Base-by-base conservation (phyloP, 2,329 filamentous ascomycete species). In the Alternaria conjuncta region DNA sequence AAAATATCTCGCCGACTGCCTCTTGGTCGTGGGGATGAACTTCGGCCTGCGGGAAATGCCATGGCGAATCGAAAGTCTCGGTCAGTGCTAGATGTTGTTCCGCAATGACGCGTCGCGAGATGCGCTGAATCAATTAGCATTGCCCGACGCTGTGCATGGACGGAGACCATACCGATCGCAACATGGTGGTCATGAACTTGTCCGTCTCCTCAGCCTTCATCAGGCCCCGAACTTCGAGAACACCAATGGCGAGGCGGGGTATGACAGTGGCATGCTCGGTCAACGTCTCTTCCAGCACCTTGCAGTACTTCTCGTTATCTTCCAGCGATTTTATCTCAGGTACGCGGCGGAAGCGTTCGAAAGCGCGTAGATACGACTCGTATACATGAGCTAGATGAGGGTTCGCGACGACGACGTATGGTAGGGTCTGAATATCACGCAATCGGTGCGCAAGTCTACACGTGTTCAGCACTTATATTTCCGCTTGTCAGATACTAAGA, bases 381-480 rank as follows among this genome's bases (percentile, higher is more conserved):
- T 99, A 99, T 32, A 98, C 96, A 69, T 96, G 90, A 77, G 92
- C 93, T 66, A 99, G 92, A 79, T 99, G 93, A 7, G 89, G 89
- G 75, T 99, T 99, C n/a, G 92, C 94, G 51, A 98, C 93, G 58
- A 98, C 95, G 41, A 96, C 92, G 78, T 97, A 99, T 18, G 96
- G 96, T 44, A 99, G 86, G 67, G 92, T 94, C 80, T 99, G 96
- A 88, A 99, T 98, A 79, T 99, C 95, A 63, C 96, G 93, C 67
- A 99, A 90, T 32, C 96, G 92, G 81, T 99, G 96, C 18, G 95
- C 93, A 70, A 98, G 88, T 71, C 93, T 95, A 56, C 20, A 20
- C 10, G 20, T 69, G 41, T 54, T 75, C 58, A 75, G 70, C 47
- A 65, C 32, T 26, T 49, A 20, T 6, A 18, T 25, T 51, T 9